A percentile compares a stretch with the other conserved stretches of the same genome.
These are phyloP conservation scores for Xylaria cubensis DNA, from an alignment of 495 filamentous ascomycete genomes.

Conservation along the genomic window DNA sequence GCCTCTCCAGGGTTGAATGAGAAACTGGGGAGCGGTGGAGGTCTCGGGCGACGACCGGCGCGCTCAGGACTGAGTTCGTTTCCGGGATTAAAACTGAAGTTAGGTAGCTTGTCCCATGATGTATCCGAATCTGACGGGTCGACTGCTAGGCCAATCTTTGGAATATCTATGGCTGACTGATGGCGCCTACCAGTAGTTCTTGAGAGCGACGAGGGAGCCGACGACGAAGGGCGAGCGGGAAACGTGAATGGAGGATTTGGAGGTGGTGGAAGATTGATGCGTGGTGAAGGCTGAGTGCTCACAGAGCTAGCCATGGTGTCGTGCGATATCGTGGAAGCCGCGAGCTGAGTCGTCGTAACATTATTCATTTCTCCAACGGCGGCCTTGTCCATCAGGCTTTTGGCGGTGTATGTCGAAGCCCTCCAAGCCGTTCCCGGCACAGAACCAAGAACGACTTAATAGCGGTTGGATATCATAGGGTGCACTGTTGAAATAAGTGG, in stretches of 20 bases:
- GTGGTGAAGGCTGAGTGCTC: slow-evolving; percentile 42
- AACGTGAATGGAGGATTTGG: slow-evolving; percentile 79
- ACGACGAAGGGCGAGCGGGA: slow-evolving; percentile 58
- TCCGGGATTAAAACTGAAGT: slow-evolving; percentile 71
- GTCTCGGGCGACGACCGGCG: slow-evolving; percentile 32
- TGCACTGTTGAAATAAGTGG: slow-evolving; percentile 17
- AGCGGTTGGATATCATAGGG: slow-evolving; percentile 49
- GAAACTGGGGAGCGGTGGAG: slow-evolving; percentile 47
- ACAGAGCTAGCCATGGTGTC: slow-evolving; percentile 30
- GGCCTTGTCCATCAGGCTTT: slow-evolving; percentile 43
- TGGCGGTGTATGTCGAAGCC: slow-evolving; percentile 48
- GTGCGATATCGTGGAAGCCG: slow-evolving; percentile 30
- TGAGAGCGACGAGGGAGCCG: slow-evolving; percentile 54
- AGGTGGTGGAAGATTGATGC: slow-evolving; percentile 57
- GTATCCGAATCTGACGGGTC: slow-evolving; percentile 33
- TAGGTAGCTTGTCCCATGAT: slow-evolving; percentile 60
- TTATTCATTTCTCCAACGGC: slow-evolving; percentile 39
- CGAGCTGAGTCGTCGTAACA: slow-evolving; percentile 34
- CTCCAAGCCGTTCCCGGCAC: slow-evolving; percentile 57
- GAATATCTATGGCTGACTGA: slow-evolving; percentile 53
- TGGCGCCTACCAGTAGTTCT: slow-evolving; percentile 54
- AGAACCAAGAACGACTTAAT: slow-evolving; percentile 49
- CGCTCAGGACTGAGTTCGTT: slow-evolving; percentile 38
- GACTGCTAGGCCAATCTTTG: slow-evolving; percentile 27
- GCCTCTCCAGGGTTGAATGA: slow-evolving; percentile 43